Percentiles rank a stretch among this genome's conserved stretches.
These are phyloP conservation scores for Metschnikowia vanudenii DNA, from an alignment of 805 yeast genomes.

Conservation along the genomic window DNA sequence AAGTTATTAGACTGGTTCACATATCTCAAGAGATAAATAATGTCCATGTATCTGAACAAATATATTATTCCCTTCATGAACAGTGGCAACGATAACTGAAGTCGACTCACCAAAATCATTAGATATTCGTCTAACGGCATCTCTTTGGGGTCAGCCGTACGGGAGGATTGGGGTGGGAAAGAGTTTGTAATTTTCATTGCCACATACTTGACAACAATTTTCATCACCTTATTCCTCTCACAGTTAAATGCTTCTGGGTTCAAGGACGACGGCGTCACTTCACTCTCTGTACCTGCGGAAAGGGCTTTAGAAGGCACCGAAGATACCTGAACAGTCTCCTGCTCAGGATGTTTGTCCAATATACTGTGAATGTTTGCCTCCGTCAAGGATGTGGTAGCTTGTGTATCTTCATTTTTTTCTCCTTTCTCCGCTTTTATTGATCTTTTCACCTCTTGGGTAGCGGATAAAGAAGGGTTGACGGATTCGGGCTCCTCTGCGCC, in stretches of 20 bases:
- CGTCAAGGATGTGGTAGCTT: not conserved
- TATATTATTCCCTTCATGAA: conserved; percentile 44
- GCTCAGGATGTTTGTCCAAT: not conserved
- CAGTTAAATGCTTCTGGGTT: conserved; percentile 25
- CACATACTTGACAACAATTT: conserved; percentile 41
- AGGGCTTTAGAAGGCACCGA: conserved; percentile 2
- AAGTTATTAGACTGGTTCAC: conserved; percentile 45
- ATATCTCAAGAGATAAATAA: conserved; percentile 43
- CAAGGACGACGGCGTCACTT: not conserved
- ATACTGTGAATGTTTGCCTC: not conserved
- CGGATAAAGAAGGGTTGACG: conserved; percentile 1
- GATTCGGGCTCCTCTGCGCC: conserved; percentile 2
- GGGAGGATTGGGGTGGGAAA: conserved; percentile 41
- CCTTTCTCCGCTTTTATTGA: conserved; percentile 19
- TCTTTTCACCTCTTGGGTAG: conserved; percentile 24
- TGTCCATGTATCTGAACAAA: conserved; percentile 47
- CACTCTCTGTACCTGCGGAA: not conserved
- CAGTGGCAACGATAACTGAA: conserved; percentile 33
- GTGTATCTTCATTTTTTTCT: not conserved
- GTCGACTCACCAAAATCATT: conserved; percentile 37
- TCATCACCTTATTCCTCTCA: conserved; percentile 41
- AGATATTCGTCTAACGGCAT: conserved; percentile 42
- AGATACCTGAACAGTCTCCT: not conserved
- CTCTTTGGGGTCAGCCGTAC: conserved; percentile 24
- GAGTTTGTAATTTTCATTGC: conserved; percentile 44